Evolutionary conservation across 306 rosid genomes (phyloP).

Genomic region (Cucurbita ficifolia): DNA sequence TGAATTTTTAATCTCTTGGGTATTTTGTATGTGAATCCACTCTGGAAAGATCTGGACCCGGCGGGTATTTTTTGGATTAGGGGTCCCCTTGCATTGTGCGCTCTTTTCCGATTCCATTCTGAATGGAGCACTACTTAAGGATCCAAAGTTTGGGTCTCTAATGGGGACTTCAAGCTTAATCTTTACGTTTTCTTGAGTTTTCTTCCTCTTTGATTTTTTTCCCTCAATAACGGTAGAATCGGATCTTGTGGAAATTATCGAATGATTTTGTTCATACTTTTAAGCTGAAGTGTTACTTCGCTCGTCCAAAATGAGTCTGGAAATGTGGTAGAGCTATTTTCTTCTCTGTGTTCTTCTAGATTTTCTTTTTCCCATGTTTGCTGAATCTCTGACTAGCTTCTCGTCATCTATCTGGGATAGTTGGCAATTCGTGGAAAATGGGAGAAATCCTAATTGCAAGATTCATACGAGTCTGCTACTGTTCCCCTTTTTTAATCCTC

Average conservation of each 20-base stretch:
- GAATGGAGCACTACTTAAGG: neutral
- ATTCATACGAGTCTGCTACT: neutral
- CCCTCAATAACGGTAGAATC: neutral
- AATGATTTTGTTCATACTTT: neutral
- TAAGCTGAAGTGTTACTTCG: neutral
- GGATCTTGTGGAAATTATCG: neutral
- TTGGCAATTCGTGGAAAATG: neutral
- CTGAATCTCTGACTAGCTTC: neutral
- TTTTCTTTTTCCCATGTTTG: too few relatives aligned
- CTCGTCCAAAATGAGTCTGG: neutral
- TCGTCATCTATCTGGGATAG: neutral
- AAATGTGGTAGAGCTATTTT: neutral
- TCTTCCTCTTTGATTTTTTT: neutral
- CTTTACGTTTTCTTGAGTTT: neutral
- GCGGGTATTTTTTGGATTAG: neutral
- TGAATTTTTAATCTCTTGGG: neutral
- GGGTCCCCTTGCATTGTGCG: neutral
- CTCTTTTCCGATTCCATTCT: neutral
- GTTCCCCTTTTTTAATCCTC: neutral
- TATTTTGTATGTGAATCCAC: neutral
- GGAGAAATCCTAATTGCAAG: neutral
- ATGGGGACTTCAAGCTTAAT: neutral
- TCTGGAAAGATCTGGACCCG: neutral
- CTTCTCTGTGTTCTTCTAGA: neutral
- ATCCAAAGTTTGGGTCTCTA: neutral